Base-by-base conservation (phyloP, 257 asterid genomes). In the Fraxinus cuspidata region DNA sequence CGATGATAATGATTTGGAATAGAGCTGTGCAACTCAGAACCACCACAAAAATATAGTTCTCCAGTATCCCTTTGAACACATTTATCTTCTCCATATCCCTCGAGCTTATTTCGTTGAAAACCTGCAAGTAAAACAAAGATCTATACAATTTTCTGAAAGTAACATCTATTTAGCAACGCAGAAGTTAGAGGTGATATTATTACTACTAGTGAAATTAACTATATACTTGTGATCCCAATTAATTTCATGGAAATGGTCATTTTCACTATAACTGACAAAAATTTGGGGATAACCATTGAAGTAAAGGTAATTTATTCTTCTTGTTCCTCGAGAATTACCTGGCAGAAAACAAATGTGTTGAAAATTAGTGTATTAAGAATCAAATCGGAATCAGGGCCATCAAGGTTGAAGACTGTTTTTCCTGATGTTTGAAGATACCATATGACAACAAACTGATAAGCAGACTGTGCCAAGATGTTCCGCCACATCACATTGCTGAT, bases 401-500 rank as follows among this genome's bases (percentile, higher is more conserved):
- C 84, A 65, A 92, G 94, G 74, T 73, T 83, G 84, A 94, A 92
- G 19, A 78, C 86, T 11, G 81, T 79, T 80, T 86, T 88, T 75
- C 98, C 98, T 2, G 96, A 80, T 1, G 96, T 91, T 80, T 92
- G 97, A 77, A 94, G 97, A 80, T 90, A 92, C 97, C 98, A 94
- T 79, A 94, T 92, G 82, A 92, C 79, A 23, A 89, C 79, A 74
- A 92, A 92, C 81, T 94, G 98, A 85, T 94, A 94, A n/a, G 90
- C 60, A 7, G 98, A 91, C 77, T 94, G 98, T 18, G 97, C 98
- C 74, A 90, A 56, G 72, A 94, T 94, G 79, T 94, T 94, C 86
- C 98, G 87, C 98, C 98, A 94, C 98, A 94, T 94, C 28, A 79
- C 96, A 70, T 90, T 94, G 88, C 89, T 94, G 83, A 94, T 94